These are phyloP conservation scores for Viridothelium virens DNA, from an alignment of 495 filamentous ascomycete genomes.

Conservation along the genomic window DNA sequence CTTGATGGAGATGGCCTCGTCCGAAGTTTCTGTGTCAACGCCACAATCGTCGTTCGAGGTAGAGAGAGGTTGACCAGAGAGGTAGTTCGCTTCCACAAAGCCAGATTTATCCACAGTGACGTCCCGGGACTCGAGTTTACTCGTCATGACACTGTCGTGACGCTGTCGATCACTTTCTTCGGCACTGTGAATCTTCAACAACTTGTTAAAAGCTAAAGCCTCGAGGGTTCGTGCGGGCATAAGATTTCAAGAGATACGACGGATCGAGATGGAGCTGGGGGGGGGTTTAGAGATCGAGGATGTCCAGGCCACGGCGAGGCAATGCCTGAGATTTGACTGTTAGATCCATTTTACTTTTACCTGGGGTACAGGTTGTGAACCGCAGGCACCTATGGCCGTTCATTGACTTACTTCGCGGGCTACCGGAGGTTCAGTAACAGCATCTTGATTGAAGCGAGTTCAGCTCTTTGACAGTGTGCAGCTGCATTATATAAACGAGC, in stretches of 20 bases:
- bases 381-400: background rate
- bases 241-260: background rate
- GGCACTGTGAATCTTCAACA: constrained; percentile 2
- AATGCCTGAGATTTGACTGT: constrained; percentile 2
- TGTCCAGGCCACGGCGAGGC: constrained; percentile 7
- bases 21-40: background rate
- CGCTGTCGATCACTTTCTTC: background rate
- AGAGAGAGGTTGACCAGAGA: background rate
- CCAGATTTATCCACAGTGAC: background rate
- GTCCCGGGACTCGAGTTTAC: background rate
- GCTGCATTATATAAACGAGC: background rate
- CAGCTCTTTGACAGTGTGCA: background rate
- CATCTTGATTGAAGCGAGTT: background rate
- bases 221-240: background rate
- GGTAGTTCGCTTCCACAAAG: background rate
- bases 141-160: background rate
- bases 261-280: background rate
- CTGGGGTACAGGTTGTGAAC: background rate
- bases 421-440: background rate
- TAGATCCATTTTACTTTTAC: background rate
- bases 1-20: background rate
- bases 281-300: background rate
- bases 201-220: background rate
- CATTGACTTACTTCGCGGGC: constrained; percentile 5
- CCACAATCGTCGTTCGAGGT: background rate